Base-by-base conservation (phyloP, 495 filamentous ascomycete species). In the Hyaloscypha finlandica region DNA sequence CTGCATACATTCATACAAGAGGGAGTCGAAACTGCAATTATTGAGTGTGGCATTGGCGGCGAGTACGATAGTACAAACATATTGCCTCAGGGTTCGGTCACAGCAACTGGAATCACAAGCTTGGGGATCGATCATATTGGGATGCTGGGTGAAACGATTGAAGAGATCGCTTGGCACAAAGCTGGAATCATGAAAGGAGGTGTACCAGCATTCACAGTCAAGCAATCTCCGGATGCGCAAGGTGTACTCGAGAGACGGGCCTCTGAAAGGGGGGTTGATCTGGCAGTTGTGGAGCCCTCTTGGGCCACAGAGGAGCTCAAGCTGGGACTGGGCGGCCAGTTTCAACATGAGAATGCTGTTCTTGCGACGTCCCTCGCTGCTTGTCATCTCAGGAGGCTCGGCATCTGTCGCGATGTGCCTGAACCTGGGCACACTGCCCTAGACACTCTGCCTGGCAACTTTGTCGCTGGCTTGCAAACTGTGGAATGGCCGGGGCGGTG, bases 121-220 rank as follows among this genome's bases (percentile, higher is more conserved):
- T 81, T 99, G 31, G 95, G 92, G 9, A 94, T 99, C 67, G 95
- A 99, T 71, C 95, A 99, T 73, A 86, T 89, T n/a, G 82, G 81
- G 11, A 83, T 93, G 77, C 85, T 99, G 35, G 95, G 95, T 12
- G 77, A 85, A 48, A 96, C 94, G 0, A 88, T 97, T 54, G 91
- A 95, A 63, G 84, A 94, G 67, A 99, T 99, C 65, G 95, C 96
- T 4, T 98, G 96, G 95, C 94, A 99, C 74, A 99, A 99, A 76
- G 90, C 86, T 16, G 95, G 95, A 20, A 94, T 99, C 61, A 90
- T 97, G 80, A 99, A 97, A 75, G 25, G 75, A 3, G 87, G 86
- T 0, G 80, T 81, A 16, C 84, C 87, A 4, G 90, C 85, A 1
- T 95, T 95, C 65, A 92, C 90, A 2, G 85, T 90, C 19, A 85